These are phyloP conservation scores for Candida endomychidarum DNA, from an alignment of 805 yeast genomes.

Conservation along the genomic window DNA sequence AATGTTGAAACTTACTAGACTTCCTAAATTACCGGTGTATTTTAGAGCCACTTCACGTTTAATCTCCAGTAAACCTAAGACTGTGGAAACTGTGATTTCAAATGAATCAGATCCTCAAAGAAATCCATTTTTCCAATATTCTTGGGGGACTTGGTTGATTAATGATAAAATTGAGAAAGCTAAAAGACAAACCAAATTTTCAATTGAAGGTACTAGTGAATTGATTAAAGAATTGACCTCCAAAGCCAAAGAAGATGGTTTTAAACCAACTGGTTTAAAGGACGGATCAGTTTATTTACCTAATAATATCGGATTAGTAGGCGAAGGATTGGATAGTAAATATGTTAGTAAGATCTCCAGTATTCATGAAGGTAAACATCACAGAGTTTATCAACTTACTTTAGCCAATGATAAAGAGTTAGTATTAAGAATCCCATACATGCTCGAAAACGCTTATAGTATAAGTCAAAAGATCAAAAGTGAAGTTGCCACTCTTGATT, in stretches of 20 bases:
- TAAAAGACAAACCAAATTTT: constrained; percentile 76
- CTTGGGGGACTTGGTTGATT: constrained; percentile 95
- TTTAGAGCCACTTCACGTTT: not conserved
- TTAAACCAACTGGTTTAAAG: constrained; percentile 39
- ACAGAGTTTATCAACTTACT: constrained; percentile 76
- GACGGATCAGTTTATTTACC: constrained; percentile 46
- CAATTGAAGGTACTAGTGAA: constrained; percentile 70
- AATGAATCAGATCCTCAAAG: constrained; percentile 68
- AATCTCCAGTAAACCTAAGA: constrained; percentile 26
- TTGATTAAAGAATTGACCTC: constrained; percentile 48
- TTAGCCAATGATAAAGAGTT: constrained; percentile 61
- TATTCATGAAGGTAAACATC: constrained; percentile 92
- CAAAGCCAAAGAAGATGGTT: constrained; percentile 28
- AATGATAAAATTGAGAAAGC: constrained; percentile 74
- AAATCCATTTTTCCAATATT: constrained; percentile 73
- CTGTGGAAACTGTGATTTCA: constrained; percentile 52
- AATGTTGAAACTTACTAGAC: not conserved
- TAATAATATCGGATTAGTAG: constrained; percentile 50
- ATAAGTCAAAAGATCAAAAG: constrained; percentile 70
- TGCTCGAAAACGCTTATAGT: constrained; percentile 62
- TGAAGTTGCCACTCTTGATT: constrained; percentile 94
- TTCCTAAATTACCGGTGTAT: not conserved
- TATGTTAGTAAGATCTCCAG: constrained; percentile 71
- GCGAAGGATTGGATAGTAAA: constrained; percentile 34
- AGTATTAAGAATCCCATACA: constrained; percentile 84